Conservation (phyloP, 164 flowering plant species). For the Taxillus chinensis region DNA sequence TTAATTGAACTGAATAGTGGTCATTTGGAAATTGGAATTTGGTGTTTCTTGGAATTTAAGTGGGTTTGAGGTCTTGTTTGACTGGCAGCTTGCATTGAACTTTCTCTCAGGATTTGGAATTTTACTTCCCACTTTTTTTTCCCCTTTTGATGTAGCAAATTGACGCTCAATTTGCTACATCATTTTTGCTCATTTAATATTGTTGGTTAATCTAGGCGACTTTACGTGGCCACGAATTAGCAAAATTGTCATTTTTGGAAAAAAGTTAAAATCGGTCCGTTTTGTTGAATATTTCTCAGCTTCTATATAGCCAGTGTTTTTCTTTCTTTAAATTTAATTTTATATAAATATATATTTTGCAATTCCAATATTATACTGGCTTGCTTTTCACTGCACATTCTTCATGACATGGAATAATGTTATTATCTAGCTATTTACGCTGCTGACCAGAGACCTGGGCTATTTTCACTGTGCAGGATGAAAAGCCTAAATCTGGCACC, state of each 20-base stretch:
- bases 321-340: neutral
- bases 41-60: too few relatives aligned
- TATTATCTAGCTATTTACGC: neutral
- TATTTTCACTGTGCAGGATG: neutral
- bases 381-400: neutral
- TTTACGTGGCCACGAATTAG: neutral
- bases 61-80: too few relatives aligned
- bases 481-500: neutral
- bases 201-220: neutral
- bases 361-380: neutral
- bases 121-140: neutral
- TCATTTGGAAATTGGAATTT: too few relatives aligned
- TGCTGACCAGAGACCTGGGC: neutral
- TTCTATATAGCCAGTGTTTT: neutral
- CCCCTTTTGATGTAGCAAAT: neutral
- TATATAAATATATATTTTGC: neutral
- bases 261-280: constrained; percentile 1
- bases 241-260: neutral
- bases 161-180: neutral
- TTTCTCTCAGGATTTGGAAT: neutral
- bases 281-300: neutral
- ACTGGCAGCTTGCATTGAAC: neutral
- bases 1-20: neutral
- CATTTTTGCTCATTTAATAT: neutral
- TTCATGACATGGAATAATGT: too few relatives aligned